Evolutionary conservation across 225 moss, liverwort and hornwort genomes (phyloP).

Genomic region (Polytrichum commune): DNA sequence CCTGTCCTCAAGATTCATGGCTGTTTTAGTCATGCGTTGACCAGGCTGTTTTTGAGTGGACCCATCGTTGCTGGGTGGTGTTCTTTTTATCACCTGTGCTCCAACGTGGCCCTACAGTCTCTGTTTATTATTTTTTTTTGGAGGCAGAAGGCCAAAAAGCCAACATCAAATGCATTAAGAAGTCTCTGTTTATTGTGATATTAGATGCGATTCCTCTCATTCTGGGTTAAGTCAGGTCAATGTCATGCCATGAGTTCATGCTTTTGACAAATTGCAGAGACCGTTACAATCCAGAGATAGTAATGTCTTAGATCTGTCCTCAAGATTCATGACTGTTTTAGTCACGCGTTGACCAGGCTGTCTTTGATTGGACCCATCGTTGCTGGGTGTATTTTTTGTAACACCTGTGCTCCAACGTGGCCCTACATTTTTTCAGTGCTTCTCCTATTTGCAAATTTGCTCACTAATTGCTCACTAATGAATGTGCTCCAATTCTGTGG

Average conservation of each 20-base stretch:
- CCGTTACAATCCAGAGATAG: slow-evolving; percentile 6
- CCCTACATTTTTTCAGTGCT: not conserved
- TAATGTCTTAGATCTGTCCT: slow-evolving; percentile 2
- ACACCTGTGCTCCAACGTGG: slow-evolving; percentile 14
- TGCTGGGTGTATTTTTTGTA: slow-evolving; percentile 8
- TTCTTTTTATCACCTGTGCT: slow-evolving; percentile 8
- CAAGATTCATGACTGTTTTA: slow-evolving; percentile 1
- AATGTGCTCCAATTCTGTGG: too few species aligned
- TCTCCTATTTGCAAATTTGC: not conserved
- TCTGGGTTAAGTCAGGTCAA: slow-evolving; percentile 7
- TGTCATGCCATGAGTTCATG: not conserved
- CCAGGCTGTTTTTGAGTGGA: slow-evolving; percentile 10
- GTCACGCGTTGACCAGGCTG: slow-evolving; percentile 4
- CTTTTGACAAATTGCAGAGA: slow-evolving; percentile 2
- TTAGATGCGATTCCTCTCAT: not conserved
- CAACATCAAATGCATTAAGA: too few species aligned
- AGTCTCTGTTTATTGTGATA: too few species aligned
- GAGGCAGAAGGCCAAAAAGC: too few species aligned
- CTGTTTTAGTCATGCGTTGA: slow-evolving; percentile 9
- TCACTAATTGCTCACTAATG: too few species aligned
- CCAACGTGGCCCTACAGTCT: slow-evolving; percentile 1
- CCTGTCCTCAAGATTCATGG: not conserved
- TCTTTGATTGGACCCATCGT: slow-evolving; percentile 13
- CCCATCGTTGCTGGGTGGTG: slow-evolving; percentile 14
- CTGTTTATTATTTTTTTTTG: too few species aligned